Base-by-base conservation (phyloP, 73 alveolate genomes). In the Symbiodinium pilosum region DNA sequence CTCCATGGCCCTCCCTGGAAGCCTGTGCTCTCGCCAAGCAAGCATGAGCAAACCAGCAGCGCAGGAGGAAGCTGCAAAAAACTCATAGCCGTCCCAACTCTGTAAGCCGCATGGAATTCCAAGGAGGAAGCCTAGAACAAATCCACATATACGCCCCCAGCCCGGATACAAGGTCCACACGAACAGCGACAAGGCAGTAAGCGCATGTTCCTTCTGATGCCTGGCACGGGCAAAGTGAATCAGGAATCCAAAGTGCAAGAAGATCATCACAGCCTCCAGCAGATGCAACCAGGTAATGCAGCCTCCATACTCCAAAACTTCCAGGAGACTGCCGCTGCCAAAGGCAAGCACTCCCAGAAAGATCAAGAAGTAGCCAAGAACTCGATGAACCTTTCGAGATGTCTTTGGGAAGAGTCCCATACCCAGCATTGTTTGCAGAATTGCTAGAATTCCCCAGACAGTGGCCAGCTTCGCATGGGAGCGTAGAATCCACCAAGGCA, bases 391-490 rank as follows among this genome's bases (percentile, higher is more conserved):
- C 77, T 16, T 59, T 16, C 43, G n/a, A 9, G 85, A 43, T 16
- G 43, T 32, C 85, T 32, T 14, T 64, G 81, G 81, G 44, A n/a
- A 8, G 28, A 73, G 85, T 14, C 85, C 85, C 85, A 73, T 73
- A 43, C 85, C 85, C 44, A 73, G 85, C 85, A 73, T 11, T 3
- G 85, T 32, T 32, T 73, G 85, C 30, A 34, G 44, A 73, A 73
- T 73, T 34, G 44, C 85, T 43, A 73, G 85, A 8, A 73, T 12
- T 12, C 85, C 85, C 85, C 85, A 73, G 24, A 73, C 44, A 30
- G 85, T 73, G 20, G 85, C 85, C 44, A 73, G 26, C 85, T 73
- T n/a, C 47, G 85, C 85, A 32, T 73, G 85, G 28, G 85, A 73
- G 44, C 43, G 85, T 43, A 73, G 34, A 30, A 73, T 30, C 44